These are phyloP conservation scores for Purpureocillium takamizusanense DNA, from an alignment of 2,329 filamentous ascomycete genomes.

Conservation along the genomic window DNA sequence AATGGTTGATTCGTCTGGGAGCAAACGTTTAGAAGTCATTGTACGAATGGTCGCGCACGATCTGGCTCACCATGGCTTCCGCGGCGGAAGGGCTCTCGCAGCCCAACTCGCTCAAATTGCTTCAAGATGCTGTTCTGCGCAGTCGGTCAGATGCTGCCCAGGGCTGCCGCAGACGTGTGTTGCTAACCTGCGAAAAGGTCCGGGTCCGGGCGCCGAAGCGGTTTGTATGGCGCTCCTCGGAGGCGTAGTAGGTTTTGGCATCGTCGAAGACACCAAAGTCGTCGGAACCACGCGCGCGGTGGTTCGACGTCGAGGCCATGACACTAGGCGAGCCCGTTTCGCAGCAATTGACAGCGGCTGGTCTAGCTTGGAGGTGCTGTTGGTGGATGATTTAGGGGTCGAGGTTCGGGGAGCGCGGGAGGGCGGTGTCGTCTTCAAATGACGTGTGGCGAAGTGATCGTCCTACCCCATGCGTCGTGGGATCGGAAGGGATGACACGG, in stretches of 20 bases:
- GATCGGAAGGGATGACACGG: too few relatives aligned
- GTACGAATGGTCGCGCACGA: neutral
- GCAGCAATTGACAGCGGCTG: too few relatives aligned
- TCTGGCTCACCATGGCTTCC: constrained; percentile 48
- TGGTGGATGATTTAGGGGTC: too few relatives aligned
- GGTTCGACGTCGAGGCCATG: constrained; percentile 19
- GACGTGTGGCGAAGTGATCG: too few relatives aligned
- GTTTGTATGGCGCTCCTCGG: constrained; percentile 43
- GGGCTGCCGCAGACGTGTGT: neutral
- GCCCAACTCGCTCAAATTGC: constrained; percentile 42
- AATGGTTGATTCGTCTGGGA: constrained; percentile 61
- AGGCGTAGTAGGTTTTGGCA: constrained; percentile 50
- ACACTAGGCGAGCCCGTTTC: neutral
- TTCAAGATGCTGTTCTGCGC: constrained; percentile 42
- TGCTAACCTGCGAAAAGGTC: constrained; percentile 45
- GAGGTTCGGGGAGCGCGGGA: too few relatives aligned
- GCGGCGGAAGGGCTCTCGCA: constrained; percentile 46
- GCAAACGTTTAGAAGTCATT: neutral
- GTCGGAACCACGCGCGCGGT: constrained; percentile 26
- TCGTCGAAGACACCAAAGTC: constrained; percentile 46
- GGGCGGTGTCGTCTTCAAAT: too few relatives aligned
- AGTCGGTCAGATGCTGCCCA: constrained; percentile 15
- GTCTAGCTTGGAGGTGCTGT: neutral
- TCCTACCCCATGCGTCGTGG: too few relatives aligned
- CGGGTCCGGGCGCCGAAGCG: constrained; percentile 41